Conservation (phyloP, 2,329 filamentous ascomycete species). For the Penicillium oxalicum region DNA sequence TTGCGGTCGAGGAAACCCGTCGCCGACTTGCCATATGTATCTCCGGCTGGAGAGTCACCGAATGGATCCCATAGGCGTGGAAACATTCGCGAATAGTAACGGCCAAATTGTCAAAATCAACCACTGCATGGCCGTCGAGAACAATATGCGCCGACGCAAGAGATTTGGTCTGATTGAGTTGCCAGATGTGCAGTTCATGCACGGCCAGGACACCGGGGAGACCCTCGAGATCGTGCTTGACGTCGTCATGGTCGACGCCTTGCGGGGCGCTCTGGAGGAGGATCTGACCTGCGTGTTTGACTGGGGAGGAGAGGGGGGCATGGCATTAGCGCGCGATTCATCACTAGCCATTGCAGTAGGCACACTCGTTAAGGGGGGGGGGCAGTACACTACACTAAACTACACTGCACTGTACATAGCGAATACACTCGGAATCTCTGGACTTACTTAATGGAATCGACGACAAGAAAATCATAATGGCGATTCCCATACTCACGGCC, state of each 20-base stretch:
- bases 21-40: not conserved
- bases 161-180: slow-evolving; percentile 3
- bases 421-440: no score
- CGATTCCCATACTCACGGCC: slow-evolving; percentile 31
- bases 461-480: slow-evolving; percentile 32
- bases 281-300: slow-evolving; percentile 48
- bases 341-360: no score
- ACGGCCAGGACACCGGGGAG: slow-evolving; percentile 51
- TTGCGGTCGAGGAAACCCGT: not conserved
- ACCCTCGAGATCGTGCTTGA: slow-evolving; percentile 62
- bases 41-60: slow-evolving; percentile 12
- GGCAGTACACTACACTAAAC: no score
- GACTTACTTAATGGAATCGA: slow-evolving; percentile 47
- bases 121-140: not conserved
- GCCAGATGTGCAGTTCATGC: slow-evolving; percentile 13
- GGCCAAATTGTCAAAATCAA: slow-evolving; percentile 6
- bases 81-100: slow-evolving; percentile 10
- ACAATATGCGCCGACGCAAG: slow-evolving; percentile 8
- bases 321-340: no score
- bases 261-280: slow-evolving; percentile 60
- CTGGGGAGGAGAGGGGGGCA: slow-evolving; percentile 1
- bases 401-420: no score
- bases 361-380: no score
- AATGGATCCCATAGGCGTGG: slow-evolving; percentile 12
- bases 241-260: slow-evolving; percentile 54